Evolutionary conservation across 2,329 filamentous ascomycete species (phyloP).

Genomic region (Xylaria sp.): DNA sequence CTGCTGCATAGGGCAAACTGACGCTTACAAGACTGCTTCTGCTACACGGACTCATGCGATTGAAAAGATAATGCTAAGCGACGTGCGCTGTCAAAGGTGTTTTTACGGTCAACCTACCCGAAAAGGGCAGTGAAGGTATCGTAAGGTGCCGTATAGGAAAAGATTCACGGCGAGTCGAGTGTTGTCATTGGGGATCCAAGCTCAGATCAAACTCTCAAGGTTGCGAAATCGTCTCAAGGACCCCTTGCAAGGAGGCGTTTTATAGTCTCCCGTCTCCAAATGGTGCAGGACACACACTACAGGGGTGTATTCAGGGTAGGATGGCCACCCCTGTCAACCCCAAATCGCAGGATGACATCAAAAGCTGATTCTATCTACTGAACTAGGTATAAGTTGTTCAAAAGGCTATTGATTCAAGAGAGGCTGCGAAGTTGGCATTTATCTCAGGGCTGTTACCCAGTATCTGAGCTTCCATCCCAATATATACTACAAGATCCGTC

Average conservation of each 20-base stretch:
- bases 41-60: neutral
- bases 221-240: slow-evolving; percentile 46
- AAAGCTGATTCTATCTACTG: neutral
- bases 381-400: neutral
- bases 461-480: neutral
- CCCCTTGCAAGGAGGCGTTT: slow-evolving; percentile 36
- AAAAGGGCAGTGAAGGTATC: slow-evolving; percentile 10
- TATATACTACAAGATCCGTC: neutral
- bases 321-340: slow-evolving; percentile 24
- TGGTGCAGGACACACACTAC: slow-evolving; percentile 10
- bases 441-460: neutral
- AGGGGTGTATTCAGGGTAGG: slow-evolving; percentile 29
- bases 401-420: neutral
- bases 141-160: slow-evolving; percentile 7
- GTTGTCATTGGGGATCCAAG: slow-evolving; percentile 30
- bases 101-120: neutral
- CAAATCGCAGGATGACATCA: slow-evolving; percentile 14
- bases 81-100: neutral
- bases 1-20: neutral
- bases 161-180: slow-evolving; percentile 1
- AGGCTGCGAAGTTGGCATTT: neutral
- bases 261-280: slow-evolving; percentile 36
- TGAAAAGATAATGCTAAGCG: neutral
- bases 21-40: neutral
- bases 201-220: slow-evolving; percentile 43